Percentiles rank a stretch among this genome's conserved stretches.
Evolutionary conservation across 225 moss, liverwort and hornwort genomes (phyloP).

Genomic region (Bryum argenteum): DNA sequence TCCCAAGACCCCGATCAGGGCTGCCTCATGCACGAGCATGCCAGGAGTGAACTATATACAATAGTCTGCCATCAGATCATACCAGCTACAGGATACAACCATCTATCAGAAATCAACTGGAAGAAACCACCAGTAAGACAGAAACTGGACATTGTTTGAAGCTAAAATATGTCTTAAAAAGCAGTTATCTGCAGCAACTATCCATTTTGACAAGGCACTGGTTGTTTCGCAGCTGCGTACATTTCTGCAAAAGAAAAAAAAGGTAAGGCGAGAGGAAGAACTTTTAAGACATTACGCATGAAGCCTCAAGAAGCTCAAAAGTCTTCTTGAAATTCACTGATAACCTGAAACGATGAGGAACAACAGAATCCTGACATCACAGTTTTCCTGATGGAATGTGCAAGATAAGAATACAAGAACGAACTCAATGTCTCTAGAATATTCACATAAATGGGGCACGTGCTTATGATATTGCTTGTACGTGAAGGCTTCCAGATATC

Average conservation of each 20-base stretch:
- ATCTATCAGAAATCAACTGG: neutral
- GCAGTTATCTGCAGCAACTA: neutral
- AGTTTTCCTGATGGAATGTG: neutral
- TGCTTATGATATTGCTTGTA: neutral
- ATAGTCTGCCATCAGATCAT: neutral
- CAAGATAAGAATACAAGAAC: neutral
- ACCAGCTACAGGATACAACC: neutral
- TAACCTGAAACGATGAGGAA: neutral
- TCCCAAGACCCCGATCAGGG: neutral
- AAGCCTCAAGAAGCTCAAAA: neutral
- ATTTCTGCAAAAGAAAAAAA: neutral
- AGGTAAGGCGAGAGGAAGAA: neutral
- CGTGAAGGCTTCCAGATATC: neutral
- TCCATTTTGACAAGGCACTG: neutral
- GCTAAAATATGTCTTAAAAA: neutral
- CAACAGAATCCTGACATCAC: neutral
- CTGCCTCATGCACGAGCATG: neutral
- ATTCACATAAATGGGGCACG: neutral
- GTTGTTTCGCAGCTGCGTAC: neutral
- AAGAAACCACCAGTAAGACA: neutral
- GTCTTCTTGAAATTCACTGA: neutral
- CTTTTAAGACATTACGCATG: too few relatives aligned
- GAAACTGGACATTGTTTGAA: neutral
- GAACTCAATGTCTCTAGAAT: constrained; percentile 2
- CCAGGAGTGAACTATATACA: neutral